phyloP scores from a whole-genome alignment of 2,329 filamentous ascomycete genomes.

The Ceratocystiopsis minuta region DNA sequence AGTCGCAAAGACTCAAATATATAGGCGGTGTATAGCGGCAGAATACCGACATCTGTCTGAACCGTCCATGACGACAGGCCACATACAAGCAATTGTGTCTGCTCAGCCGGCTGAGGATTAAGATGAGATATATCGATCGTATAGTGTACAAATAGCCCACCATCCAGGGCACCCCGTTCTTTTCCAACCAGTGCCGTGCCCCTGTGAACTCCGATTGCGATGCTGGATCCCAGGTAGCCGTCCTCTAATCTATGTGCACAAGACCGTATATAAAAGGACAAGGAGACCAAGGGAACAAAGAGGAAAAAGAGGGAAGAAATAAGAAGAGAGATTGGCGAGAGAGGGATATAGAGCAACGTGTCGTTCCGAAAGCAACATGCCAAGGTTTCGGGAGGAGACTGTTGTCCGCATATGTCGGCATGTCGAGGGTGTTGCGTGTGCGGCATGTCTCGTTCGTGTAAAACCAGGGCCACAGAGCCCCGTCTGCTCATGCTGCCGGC shows the following conservation, averaged over 20 bases:
- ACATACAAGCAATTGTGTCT: neutral
- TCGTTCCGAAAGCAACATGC: no score
- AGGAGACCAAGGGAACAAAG: no score
- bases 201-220: no score
- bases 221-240: no score
- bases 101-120: neutral
- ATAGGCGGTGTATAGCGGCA: conserved; percentile 8
- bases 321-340: no score
- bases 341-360: no score
- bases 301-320: no score
- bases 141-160: neutral
- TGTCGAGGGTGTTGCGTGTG: neutral
- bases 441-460: neutral
- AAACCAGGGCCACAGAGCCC: no score
- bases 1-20: conserved; percentile 1
- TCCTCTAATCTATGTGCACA: no score
- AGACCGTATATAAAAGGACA: no score
- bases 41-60: neutral
- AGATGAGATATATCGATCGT: neutral
- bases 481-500: neutral
- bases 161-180: neutral
- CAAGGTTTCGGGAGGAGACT: no score
- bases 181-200: no score
- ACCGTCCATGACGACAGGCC: neutral
- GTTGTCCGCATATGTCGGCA: neutral